Evolutionary conservation across 2,329 filamentous ascomycete species (phyloP).

Genomic region (Alternaria longipes): DNA sequence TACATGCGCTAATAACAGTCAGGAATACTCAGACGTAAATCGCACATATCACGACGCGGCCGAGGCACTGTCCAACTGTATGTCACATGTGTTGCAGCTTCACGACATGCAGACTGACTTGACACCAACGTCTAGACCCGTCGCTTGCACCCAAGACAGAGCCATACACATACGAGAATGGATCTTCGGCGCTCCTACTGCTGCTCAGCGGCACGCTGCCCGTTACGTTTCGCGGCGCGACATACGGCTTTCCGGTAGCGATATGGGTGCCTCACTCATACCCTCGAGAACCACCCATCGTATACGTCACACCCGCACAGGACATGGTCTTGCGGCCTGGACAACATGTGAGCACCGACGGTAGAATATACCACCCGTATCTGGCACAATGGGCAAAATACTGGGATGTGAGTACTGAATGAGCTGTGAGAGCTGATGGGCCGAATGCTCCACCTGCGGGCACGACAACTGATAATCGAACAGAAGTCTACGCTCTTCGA

Average conservation of each 20-base stretch:
- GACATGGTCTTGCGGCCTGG: conserved; percentile 91
- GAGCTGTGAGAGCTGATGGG: conserved; percentile 4
- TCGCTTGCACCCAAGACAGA: conserved; percentile 85
- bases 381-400: conserved; percentile 87
- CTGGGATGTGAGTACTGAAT: conserved; percentile 77
- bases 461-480: conserved; percentile 18
- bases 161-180: conserved; percentile 94
- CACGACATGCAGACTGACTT: neutral
- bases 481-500: conserved; percentile 85
- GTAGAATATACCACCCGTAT: conserved; percentile 95
- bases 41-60: conserved; percentile 92
- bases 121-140: neutral
- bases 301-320: conserved; percentile 87
- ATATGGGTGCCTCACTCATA: conserved; percentile 95
- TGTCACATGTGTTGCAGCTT: conserved; percentile 54
- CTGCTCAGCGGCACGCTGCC: conserved; percentile 88
- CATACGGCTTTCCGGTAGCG: conserved; percentile 89
- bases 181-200: conserved; percentile 83
- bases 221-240: conserved; percentile 87
- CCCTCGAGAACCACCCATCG: conserved; percentile 82
- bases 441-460: neutral
- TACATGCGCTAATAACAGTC: neutral
- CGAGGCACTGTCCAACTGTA: conserved; percentile 79
- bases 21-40: conserved; percentile 95
- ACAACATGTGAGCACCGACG: conserved; percentile 93